Conservation (phyloP, 441 rosid genomes). For the Bruguiera hainesii region DNA sequence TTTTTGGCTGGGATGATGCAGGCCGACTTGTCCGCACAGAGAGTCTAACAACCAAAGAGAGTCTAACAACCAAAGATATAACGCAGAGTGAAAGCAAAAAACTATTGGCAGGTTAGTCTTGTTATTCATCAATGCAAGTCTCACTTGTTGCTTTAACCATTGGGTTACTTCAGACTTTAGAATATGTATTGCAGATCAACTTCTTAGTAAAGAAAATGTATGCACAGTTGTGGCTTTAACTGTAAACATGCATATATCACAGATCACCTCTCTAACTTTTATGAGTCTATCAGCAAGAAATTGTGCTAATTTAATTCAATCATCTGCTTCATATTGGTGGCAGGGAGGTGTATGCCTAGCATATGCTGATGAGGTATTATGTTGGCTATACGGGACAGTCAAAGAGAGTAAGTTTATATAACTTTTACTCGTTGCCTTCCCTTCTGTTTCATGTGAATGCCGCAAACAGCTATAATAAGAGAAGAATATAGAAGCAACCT, state of each 20-base stretch:
- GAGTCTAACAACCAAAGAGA: conserved; percentile 84
- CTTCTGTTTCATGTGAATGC: conserved; percentile 1
- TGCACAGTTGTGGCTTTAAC: no score
- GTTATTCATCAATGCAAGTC: background rate
- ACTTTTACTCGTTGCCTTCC: background rate
- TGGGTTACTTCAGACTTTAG: no score
- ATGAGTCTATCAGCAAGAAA: no score
- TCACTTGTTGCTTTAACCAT: no score
- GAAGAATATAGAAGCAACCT: background rate
- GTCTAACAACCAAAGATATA: conserved; percentile 78
- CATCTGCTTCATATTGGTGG: conserved; percentile 2
- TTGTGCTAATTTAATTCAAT: no score
- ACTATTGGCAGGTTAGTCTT: conserved; percentile 83
- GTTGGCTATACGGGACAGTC: conserved; percentile 97
- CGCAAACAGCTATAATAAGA: background rate
- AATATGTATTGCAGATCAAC: no score
- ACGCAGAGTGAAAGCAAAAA: conserved; percentile 86
- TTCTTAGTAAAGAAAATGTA: no score
- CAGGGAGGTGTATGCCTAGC: conserved; percentile 98
- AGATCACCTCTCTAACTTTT: no score
- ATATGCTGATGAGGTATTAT: conserved; percentile 92
- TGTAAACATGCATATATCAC: no score
- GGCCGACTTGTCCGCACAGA: conserved; percentile 91
- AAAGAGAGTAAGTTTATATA: conserved; percentile 71
- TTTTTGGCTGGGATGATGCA: conserved; percentile 59